Conservation (phyloP, 441 rosid species). For the Flueggea neowawraea region DNA sequence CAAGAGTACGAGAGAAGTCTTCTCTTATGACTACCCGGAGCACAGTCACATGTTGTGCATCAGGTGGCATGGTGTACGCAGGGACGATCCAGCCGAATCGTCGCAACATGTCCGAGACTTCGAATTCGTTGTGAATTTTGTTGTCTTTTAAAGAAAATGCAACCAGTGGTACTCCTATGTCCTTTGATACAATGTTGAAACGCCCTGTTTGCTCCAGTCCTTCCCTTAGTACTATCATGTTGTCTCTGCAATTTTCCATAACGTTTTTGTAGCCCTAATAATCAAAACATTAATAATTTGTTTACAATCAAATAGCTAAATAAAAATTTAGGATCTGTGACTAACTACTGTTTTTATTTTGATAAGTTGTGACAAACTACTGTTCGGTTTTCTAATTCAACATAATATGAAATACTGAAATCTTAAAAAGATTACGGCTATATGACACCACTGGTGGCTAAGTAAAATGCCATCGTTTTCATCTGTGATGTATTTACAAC, state of each 20-base stretch:
- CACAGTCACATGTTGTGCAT: conserved; percentile 83
- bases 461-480: too few species aligned
- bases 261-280: conserved; percentile 60
- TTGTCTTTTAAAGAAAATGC: conserved; percentile 84
- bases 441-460: too few species aligned
- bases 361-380: too few species aligned
- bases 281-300: too few species aligned
- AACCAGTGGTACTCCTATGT: conserved; percentile 81
- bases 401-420: too few species aligned
- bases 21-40: conserved; percentile 84
- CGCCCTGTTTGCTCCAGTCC: conserved; percentile 62
- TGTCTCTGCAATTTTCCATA: conserved; percentile 85
- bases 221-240: conserved; percentile 52
- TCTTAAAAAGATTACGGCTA: too few species aligned
- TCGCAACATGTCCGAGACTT: conserved; percentile 68
- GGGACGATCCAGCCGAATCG: conserved; percentile 92
- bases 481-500: too few species aligned
- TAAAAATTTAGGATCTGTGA: too few species aligned
- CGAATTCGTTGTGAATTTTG: conserved; percentile 58
- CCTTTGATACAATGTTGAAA: conserved; percentile 74
- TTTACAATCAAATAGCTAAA: too few species aligned
- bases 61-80: conserved; percentile 83
- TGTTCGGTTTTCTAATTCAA: too few species aligned
- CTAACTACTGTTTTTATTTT: too few species aligned
- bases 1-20: conserved; percentile 83